These are phyloP conservation scores for Trapa incisa DNA, from an alignment of 345 rosid species.

Conservation along the genomic window DNA sequence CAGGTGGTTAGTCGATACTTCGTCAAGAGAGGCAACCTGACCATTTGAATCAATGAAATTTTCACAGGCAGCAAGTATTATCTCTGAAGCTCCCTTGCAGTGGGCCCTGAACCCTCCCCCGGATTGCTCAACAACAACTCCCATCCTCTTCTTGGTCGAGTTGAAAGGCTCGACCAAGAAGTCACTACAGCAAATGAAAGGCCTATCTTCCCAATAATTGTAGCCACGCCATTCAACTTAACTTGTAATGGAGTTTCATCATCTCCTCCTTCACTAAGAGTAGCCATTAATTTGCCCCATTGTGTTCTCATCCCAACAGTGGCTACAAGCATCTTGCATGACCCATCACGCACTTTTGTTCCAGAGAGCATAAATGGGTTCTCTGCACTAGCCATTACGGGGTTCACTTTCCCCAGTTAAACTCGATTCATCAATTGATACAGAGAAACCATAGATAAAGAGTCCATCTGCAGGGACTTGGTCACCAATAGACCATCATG, in stretches of 20 bases:
- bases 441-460: conserved; percentile 75
- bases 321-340: conserved; percentile 79
- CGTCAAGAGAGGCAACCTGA: conserved; percentile 60
- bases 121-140: conserved; percentile 58
- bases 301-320: conserved; percentile 97
- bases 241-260: conserved; percentile 96
- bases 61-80: conserved; percentile 70
- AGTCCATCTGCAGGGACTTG: conserved; percentile 96
- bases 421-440: conserved; percentile 74
- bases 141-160: conserved; percentile 91
- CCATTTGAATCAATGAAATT: conserved; percentile 61
- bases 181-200: conserved; percentile 76
- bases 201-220: conserved; percentile 75
- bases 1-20: conserved; percentile 39
- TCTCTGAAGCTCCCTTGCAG: conserved; percentile 87
- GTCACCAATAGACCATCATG: conserved; percentile 93
- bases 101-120: conserved; percentile 65
- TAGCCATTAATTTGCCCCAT: conserved; percentile 95
- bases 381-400: conserved; percentile 46
- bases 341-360: conserved; percentile 85
- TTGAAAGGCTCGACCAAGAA: conserved; percentile 86
- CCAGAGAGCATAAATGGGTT: conserved; percentile 84
- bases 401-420: conserved; percentile 94
- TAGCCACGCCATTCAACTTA: conserved; percentile 84
- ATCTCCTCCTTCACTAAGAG: conserved; percentile 88